Evolutionary conservation across 2,329 filamentous ascomycete genomes (phyloP).

Genomic region (Trichoderma citrinoviride): DNA sequence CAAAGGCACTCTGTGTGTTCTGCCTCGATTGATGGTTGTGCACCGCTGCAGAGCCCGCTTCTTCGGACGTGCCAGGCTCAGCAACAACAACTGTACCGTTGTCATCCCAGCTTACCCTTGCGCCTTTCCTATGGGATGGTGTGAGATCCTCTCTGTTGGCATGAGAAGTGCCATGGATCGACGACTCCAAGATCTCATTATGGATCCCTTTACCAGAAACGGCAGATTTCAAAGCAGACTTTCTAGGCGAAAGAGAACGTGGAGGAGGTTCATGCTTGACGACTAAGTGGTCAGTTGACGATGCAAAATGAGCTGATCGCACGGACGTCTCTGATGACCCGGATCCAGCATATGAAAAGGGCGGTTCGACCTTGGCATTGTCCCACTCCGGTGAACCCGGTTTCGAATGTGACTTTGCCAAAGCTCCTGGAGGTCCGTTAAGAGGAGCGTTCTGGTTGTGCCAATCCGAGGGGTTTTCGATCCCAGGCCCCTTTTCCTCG

Average conservation of each 20-base stretch:
- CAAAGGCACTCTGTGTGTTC: slow-evolving; percentile 52
- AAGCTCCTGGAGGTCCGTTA: not conserved
- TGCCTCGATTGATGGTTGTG: slow-evolving; percentile 41
- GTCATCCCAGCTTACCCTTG: slow-evolving; percentile 77
- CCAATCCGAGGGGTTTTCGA: not conserved
- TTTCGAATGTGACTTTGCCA: not conserved
- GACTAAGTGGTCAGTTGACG: slow-evolving; percentile 52
- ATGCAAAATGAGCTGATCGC: slow-evolving; percentile 65
- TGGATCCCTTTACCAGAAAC: slow-evolving; percentile 54
- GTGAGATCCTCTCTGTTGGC: slow-evolving; percentile 38
- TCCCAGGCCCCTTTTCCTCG: not conserved
- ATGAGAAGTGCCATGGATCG: slow-evolving; percentile 31
- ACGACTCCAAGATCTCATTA: slow-evolving; percentile 47
- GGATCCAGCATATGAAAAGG: slow-evolving; percentile 33
- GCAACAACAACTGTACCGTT: slow-evolving; percentile 55
- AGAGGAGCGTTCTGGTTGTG: not conserved
- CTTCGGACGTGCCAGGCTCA: slow-evolving; percentile 37
- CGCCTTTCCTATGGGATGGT: slow-evolving; percentile 58
- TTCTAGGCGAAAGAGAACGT: slow-evolving; percentile 71
- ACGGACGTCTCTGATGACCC: slow-evolving; percentile 58
- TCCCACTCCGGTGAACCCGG: not conserved
- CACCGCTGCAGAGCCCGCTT: slow-evolving; percentile 40
- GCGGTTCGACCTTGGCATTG: not conserved
- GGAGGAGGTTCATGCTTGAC: slow-evolving; percentile 67
- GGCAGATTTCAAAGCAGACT: slow-evolving; percentile 68